These are phyloP conservation scores for Penicillium sp. DNA, from an alignment of 2,329 filamentous ascomycete species.

Conservation along the genomic window DNA sequence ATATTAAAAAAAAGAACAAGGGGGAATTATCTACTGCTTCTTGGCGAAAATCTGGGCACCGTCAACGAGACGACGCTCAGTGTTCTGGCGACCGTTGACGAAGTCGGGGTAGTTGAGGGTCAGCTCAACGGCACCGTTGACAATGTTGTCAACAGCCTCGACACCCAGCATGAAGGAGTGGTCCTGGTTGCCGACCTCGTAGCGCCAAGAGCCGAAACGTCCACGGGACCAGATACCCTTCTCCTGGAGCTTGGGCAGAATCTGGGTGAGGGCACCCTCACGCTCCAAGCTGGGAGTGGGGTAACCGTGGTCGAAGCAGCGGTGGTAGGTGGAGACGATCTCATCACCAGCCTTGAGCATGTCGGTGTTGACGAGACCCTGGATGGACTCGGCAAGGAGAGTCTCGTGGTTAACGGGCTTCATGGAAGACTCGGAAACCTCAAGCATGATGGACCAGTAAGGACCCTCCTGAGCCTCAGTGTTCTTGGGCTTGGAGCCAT, in stretches of 20 bases:
- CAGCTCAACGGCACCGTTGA: slow-evolving; percentile 85
- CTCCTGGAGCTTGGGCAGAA: slow-evolving; percentile 88
- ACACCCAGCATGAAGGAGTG: slow-evolving; percentile 98
- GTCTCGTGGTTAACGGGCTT: slow-evolving; percentile 89
- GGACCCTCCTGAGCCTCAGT: slow-evolving; percentile 78
- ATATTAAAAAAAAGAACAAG: slow-evolving; percentile 8
- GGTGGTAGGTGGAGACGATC: slow-evolving; percentile 97
- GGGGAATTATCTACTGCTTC: slow-evolving; percentile 37
- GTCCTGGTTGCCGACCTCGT: slow-evolving; percentile 96
- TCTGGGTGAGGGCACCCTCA: slow-evolving; percentile 88
- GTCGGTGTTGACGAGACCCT: slow-evolving; percentile 95
- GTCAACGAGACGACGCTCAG: slow-evolving; percentile 62
- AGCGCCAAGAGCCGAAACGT: slow-evolving; percentile 96
- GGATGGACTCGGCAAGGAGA: slow-evolving; percentile 85
- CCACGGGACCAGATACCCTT: slow-evolving; percentile 93
- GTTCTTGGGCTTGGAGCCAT: slow-evolving; percentile 78
- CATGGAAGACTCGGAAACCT: slow-evolving; percentile 92
- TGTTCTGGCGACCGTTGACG: slow-evolving; percentile 72
- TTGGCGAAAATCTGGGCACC: slow-evolving; percentile 61
- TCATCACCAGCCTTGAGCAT: slow-evolving; percentile 91
- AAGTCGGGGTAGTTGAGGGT: slow-evolving; percentile 97
- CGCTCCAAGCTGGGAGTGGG: slow-evolving; percentile 93
- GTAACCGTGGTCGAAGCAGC: slow-evolving; percentile 97
- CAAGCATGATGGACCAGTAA: slow-evolving; percentile 99
- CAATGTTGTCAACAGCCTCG: slow-evolving; percentile 86